Evolutionary conservation across 306 rosid genomes (phyloP).

Genomic region (Vicia villosa): DNA sequence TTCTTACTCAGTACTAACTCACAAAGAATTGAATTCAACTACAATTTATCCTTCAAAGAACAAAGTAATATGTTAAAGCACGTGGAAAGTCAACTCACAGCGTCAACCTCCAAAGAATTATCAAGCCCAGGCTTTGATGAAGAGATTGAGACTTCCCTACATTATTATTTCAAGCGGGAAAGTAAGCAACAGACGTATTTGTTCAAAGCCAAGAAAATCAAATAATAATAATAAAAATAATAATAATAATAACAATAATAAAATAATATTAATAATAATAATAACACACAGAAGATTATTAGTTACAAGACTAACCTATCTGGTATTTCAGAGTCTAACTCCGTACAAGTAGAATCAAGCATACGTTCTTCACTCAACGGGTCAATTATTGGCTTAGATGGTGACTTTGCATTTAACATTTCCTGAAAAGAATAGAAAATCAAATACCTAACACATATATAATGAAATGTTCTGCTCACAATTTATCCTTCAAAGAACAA

Average conservation of each 20-base stretch:
- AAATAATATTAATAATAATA: neutral
- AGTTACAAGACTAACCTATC: slow-evolving; percentile 52
- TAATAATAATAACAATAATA: no score
- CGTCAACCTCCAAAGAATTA: slow-evolving; percentile 49
- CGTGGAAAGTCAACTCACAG: slow-evolving; percentile 30
- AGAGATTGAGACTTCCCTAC: slow-evolving; percentile 58
- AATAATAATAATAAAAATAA: no score
- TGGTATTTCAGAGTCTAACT: slow-evolving; percentile 43
- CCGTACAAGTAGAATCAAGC: slow-evolving; percentile 18
- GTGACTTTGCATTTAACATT: slow-evolving; percentile 21
- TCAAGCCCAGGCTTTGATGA: slow-evolving; percentile 50
- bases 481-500: no score
- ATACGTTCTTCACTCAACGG: slow-evolving; percentile 29
- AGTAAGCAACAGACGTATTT: neutral
- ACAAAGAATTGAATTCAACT: slow-evolving; percentile 8
- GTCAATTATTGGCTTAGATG: slow-evolving; percentile 24
- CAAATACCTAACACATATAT: no score
- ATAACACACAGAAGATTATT: neutral
- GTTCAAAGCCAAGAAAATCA: neutral
- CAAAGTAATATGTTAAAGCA: neutral
- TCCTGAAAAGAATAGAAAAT: no score
- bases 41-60: neutral
- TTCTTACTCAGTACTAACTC: neutral
- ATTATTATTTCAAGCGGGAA: slow-evolving; percentile 21
- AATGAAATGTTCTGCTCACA: no score